phyloP scores from a whole-genome alignment of 495 filamentous ascomycete species.

The Entonaema liquescens region DNA sequence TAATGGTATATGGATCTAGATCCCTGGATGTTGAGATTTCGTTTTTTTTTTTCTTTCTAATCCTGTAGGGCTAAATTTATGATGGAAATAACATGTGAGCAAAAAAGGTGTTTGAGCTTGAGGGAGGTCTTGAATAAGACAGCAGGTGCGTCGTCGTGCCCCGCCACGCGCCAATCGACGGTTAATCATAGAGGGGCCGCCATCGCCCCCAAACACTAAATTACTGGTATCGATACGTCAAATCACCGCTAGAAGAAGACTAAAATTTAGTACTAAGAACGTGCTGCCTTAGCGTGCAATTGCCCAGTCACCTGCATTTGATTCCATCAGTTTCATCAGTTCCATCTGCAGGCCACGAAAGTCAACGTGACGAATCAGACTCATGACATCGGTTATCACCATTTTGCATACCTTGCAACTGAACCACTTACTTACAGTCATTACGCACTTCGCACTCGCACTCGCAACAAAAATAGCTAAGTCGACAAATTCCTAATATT shows the following conservation, averaged over 20 bases:
- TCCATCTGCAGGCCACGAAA: constrained; percentile 13
- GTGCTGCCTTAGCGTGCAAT: constrained; percentile 24
- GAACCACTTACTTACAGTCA: background rate
- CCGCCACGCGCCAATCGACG: constrained; percentile 30
- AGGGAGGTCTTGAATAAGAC: constrained; percentile 23
- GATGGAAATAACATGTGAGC: constrained; percentile 35
- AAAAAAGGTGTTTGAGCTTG: constrained; percentile 6
- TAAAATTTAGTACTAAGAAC: constrained; percentile 17
- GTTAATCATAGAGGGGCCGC: background rate
- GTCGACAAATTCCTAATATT: constrained; percentile 5
- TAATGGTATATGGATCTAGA: constrained; percentile 13
- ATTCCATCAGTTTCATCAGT: no score
- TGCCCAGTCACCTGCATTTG: constrained; percentile 26
- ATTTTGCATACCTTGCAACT: background rate
- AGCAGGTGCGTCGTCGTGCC: constrained; percentile 20
- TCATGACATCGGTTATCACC: constrained; percentile 19
- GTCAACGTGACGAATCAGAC: constrained; percentile 32
- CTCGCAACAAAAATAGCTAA: background rate
- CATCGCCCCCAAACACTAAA: background rate
- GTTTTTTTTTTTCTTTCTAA: background rate
- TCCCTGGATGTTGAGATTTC: constrained; percentile 9
- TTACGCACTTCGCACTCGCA: constrained; percentile 1
- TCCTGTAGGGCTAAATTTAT: constrained; percentile 29
- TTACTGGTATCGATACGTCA: constrained; percentile 6
- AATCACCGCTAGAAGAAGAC: constrained; percentile 17